These are phyloP conservation scores for Aspergillus egyptiacus DNA, from an alignment of 495 filamentous ascomycete genomes.

Conservation along the genomic window DNA sequence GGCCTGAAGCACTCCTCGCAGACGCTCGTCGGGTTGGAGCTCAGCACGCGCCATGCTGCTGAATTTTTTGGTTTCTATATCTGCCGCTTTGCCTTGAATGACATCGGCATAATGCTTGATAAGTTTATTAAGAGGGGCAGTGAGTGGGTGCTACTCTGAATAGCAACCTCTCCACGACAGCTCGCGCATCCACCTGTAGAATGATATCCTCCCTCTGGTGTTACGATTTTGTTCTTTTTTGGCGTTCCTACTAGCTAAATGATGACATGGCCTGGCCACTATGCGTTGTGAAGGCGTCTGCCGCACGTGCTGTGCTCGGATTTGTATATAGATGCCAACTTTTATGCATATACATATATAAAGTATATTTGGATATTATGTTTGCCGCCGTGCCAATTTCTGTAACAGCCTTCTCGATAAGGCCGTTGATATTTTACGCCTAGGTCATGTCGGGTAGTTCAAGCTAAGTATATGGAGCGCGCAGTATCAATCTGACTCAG, in stretches of 20 bases:
- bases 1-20: conserved; percentile 74
- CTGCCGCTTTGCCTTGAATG: conserved; percentile 84
- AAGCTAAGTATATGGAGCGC: too few species aligned
- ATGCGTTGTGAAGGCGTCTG: not conserved
- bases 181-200: too few species aligned
- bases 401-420: too few species aligned
- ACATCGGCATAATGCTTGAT: conserved; percentile 81
- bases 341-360: not conserved
- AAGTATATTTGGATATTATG: too few species aligned
- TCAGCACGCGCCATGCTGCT: conserved; percentile 86
- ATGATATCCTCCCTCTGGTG: too few species aligned
- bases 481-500: too few species aligned
- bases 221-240: not conserved
- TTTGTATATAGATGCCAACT: not conserved
- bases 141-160: conserved; percentile 76
- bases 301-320: not conserved
- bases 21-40: conserved; percentile 88
- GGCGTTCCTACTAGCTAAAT: not conserved
- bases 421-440: too few species aligned
- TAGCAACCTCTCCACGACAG: not conserved
- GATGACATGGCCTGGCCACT: not conserved
- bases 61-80: conserved; percentile 98
- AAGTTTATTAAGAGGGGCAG: conserved; percentile 95
- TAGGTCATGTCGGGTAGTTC: too few species aligned
- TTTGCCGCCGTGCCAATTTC: too few species aligned